phyloP scores from a whole-genome alignment of 129 eudicot species.

The Rutidosis leptorrhynchoides region DNA sequence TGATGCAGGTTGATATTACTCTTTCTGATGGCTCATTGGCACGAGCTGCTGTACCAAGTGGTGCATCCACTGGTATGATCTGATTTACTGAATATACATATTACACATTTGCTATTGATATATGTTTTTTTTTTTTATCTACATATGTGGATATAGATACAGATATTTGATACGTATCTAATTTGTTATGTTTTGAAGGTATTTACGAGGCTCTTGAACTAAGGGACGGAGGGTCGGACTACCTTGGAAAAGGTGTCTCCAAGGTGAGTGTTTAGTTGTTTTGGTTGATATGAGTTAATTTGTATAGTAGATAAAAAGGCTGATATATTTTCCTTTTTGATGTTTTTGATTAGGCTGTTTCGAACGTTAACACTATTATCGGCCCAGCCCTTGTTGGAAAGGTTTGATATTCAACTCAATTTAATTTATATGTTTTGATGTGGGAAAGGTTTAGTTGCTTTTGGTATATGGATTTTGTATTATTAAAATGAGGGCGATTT shows the following conservation, averaged over 20 bases:
- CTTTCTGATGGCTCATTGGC: constrained; percentile 59
- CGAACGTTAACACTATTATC: constrained; percentile 76
- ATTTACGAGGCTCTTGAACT: constrained; percentile 94
- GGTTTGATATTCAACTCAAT: constrained; percentile 45
- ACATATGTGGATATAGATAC: not conserved
- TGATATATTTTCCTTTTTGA: constrained; percentile 5
- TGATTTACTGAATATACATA: not conserved
- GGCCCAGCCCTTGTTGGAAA: constrained; percentile 93
- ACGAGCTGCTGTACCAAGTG: constrained; percentile 98
- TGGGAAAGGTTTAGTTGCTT: too few species aligned
- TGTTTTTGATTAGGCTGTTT: constrained; percentile 61
- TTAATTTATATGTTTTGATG: too few species aligned
- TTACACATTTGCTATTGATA: not conserved
- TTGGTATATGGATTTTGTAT: not conserved
- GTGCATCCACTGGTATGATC: constrained; percentile 95
- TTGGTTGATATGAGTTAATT: not conserved
- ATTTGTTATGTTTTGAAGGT: constrained; percentile 36
- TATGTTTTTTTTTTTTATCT: not conserved
- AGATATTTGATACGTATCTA: not conserved
- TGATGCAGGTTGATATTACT: constrained; percentile 61
- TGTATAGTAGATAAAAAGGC: constrained; percentile 9
- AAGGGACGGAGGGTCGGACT: constrained; percentile 95
- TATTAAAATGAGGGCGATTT: not conserved
- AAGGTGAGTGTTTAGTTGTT: constrained; percentile 46
- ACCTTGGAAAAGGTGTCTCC: constrained; percentile 96